These are phyloP conservation scores for Salvia miltiorrhiza DNA, from an alignment of 257 asterid genomes.

Conservation along the genomic window DNA sequence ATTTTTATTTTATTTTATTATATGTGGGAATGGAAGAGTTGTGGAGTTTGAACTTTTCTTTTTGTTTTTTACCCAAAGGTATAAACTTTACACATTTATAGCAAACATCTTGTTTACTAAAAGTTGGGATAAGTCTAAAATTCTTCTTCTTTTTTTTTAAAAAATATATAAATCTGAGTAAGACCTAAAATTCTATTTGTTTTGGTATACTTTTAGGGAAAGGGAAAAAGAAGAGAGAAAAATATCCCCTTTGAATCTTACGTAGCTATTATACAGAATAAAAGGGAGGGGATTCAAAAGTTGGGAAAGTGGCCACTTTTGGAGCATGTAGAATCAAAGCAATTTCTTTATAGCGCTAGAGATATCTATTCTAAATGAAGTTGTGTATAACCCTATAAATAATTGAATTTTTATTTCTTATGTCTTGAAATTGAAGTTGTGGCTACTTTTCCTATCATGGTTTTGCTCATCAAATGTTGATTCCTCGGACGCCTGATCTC, in stretches of 20 bases:
- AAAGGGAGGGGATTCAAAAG: constrained; percentile 15
- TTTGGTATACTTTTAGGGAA: constrained; percentile 8
- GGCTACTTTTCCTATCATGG: not conserved
- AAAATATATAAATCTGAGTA: no score
- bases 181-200: not conserved
- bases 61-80: no score
- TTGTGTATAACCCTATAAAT: not conserved
- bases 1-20: no score
- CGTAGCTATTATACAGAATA: not conserved
- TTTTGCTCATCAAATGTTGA: no score
- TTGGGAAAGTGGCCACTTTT: constrained; percentile 16
- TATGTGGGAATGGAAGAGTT: no score
- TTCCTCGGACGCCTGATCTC: no score
- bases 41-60: no score
- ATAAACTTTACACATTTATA: not conserved
- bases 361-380: not conserved
- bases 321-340: not conserved
- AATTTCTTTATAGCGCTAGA: not conserved
- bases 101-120: not conserved
- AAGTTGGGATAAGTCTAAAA: not conserved
- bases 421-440: not conserved
- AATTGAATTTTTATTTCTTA: not conserved
- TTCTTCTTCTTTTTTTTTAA: no score
- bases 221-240: not conserved
- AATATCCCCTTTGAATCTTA: constrained; percentile 17